Base-by-base conservation (phyloP, 2,329 filamentous ascomycete species). In the Pseudogymnoascus sp. region DNA sequence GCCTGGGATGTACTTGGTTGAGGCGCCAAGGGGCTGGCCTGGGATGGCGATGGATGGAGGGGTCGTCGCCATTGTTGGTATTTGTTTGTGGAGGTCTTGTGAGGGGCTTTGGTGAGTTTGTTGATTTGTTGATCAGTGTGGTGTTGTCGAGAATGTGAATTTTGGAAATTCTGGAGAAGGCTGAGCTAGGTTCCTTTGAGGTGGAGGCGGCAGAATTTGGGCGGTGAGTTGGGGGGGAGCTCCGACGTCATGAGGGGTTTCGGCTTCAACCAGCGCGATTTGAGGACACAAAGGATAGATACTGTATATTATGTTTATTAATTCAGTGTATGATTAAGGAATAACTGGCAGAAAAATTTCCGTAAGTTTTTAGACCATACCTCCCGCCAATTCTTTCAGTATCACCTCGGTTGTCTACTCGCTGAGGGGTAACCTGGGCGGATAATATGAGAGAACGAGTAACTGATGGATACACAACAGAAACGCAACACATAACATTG, bases 1-100 rank as follows among this genome's bases (percentile, higher is more conserved):
- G 13, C 93, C 93, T 29, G 91, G 83, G 42, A 82, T 77, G 76
- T 88, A 93, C 68, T 85, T 83, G 63, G 82, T 79, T 16, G 81
- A 76, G 16, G 87, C 77, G 31, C 90, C 93, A 42, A 99, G 84
- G 53, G 86, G 78, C 74, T 95, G 90, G 73, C 95, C 95, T 10
- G 95, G 95, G 59, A 96, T 82, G 62, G 88, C 90, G 69, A 91
- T 63, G 13, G 40, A 61, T 24, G 37, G 33, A 6, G 31, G n/a
- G 37, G n/a, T 74, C 67, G 80, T 50, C 16, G 38, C 31, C 42
- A 53, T 62, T 62, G 42, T 53, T 38, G 42, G 7, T 61, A 26
- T 61, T 29, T 61, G 24, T 33, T 31, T 61, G 14, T 47, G 38
- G 13, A 6, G 7, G 37, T 50, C 16, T 47, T 47, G 24, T 61